Evolutionary conservation across 2,329 filamentous ascomycete species (phyloP), one percentile per base, ranked within the genome.

Genomic region (Aspergillus clavatus): DNA sequence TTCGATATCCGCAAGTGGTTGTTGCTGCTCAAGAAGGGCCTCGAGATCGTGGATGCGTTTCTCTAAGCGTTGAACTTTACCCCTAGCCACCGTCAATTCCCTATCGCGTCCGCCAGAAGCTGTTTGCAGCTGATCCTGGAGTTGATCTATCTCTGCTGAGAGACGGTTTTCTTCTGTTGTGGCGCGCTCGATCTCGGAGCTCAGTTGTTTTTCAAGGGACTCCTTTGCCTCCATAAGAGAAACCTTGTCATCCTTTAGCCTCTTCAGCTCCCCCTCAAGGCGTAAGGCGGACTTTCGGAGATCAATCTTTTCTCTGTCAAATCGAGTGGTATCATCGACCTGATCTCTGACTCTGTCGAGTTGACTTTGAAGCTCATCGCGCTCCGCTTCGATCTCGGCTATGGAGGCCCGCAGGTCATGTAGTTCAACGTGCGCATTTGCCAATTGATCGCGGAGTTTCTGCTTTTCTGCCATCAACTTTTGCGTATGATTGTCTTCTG

Each of bases 251-350:
- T 85, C 81, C 41, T 74, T 79, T 12, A 87, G 69, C 10, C 82
- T 75, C 33, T 81, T 79, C 12, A 86, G 71, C 56, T 88, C 84
- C 48, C 72, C 77, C 51, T 88, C 84, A 14, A 87, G 74, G 57
- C 82, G 84, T 50, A 82, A 70, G 60, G 83, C 85, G n/a, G 79
- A 70, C 22, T 82, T 81, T 14, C 83, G 80, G 19, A 88, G 71
- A 43, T 87, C 82, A 37, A 84, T 69, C 52, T 83, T 82, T 58
- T 88, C 85, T 49, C 83, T 79, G 53, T 87, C 84, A 37, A 85
- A 63, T 10, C 76, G 77, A 54, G 80, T 76, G 1, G 76, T 79
- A 46, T 83, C 79, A 43, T 72, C 71, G 23, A 76, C 76, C 39
- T 78, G 79, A 43, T 78, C 75, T 29, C 79, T 72, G 49, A 72